Conservation (phyloP, 176 grass and related monocot genomes). For the Cocos nucifera region DNA sequence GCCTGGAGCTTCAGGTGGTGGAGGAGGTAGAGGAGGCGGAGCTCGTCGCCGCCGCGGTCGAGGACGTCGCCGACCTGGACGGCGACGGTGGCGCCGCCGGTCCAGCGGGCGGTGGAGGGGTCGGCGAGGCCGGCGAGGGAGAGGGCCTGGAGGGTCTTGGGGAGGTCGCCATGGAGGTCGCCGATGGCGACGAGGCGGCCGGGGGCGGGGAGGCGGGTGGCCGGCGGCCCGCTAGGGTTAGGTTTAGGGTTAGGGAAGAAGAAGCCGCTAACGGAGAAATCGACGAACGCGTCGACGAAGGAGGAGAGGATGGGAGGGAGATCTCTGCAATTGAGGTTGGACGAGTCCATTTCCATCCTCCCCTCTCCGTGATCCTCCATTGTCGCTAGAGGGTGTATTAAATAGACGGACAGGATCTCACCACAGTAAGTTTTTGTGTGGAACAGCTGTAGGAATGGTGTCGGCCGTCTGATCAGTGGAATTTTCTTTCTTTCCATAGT, state of each 20-base stretch:
- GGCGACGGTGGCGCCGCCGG: conserved; percentile 56
- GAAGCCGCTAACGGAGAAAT: conserved; percentile 63
- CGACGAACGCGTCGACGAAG: conserved; percentile 81
- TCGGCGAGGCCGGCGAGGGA: conserved; percentile 57
- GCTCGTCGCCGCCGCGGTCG: conserved; percentile 85
- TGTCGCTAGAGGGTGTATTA: no score
- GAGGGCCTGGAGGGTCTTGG: conserved; percentile 61
- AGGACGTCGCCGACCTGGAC: conserved; percentile 88
- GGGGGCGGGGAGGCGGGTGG: conserved; percentile 46
- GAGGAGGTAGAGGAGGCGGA: conserved; percentile 77
- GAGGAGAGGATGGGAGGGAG: conserved; percentile 58
- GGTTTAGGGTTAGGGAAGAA: conserved; percentile 34
- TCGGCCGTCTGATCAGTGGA: no score
- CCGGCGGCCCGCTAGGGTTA: background rate
- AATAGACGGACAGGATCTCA: no score
- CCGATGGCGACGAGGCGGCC: conserved; percentile 74
- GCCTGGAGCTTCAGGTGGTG: conserved; percentile 56
- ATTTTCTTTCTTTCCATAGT: no score
- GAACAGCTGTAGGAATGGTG: no score
- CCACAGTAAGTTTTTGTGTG: no score
- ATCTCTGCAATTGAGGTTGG: conserved; percentile 34
- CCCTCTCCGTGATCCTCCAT: no score
- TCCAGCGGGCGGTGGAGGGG: conserved; percentile 29
- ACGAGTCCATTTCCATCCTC: conserved; percentile 12
- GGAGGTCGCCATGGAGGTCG: conserved; percentile 83